Evolutionary conservation across 345 rosid species (phyloP), one percentile per base, ranked within the genome.

Genomic region (Eucalyptus rudis): DNA sequence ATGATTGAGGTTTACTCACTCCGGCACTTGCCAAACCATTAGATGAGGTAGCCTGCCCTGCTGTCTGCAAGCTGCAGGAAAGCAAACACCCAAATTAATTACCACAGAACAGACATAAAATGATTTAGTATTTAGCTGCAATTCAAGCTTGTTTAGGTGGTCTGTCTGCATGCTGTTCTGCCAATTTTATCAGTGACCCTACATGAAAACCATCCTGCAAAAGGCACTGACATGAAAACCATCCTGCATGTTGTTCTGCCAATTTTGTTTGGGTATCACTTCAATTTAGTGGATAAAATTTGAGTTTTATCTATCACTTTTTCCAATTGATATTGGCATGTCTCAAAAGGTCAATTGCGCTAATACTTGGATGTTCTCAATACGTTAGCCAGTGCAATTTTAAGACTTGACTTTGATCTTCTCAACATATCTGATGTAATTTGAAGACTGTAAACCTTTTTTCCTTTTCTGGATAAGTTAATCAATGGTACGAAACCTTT

Each of bases 1-100:
- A 90, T 25, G 97, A 71, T 87, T 93, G 99, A 19, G 95, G 92
- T 90, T 94, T 94, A 47, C 91, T 92, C 62, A 89, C 90, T 88
- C 91, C 92, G 7, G 91, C 68, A 54, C 89, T 90, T 29, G 92
- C 88, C 89, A 83, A 90, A 50, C 96, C 97, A 87, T 95, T 96
- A 49, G 51, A 90, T 5, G 94, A 90, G 52, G 94, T 88, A 71
- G 79, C 93, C 92, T 95, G 97, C 51, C 95, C 98, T 91, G 56
- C 88, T 10, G 90, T 71, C 89, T 93, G 92, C 88, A 93, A 91
- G 94, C 99, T 96, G 93, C 90, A 91, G 86, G n/a, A 54, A 54
- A 86, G 84, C 40, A 89, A 83, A 58, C 83, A 19, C 10, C 59
- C 7, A 24, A 5, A 84, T 68, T 40, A 47, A 54, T 88, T 86